These are phyloP conservation scores for Sclerotiophoma versabilis DNA, from an alignment of 2,329 filamentous ascomycete genomes.

Conservation along the genomic window DNA sequence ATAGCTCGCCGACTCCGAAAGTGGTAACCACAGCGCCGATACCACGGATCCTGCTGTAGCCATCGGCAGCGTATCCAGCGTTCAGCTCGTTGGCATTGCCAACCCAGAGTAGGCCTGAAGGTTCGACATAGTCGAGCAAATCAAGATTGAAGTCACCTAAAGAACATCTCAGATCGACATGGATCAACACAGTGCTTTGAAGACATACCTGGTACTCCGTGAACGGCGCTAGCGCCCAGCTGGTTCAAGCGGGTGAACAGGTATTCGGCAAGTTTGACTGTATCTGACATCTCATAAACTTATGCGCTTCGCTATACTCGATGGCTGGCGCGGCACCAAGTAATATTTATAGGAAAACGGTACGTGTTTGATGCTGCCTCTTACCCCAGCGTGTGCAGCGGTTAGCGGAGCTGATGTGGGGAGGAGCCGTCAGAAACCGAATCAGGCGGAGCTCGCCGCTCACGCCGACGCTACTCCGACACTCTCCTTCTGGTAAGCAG, in stretches of 20 bases:
- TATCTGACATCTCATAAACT: constrained; percentile 9
- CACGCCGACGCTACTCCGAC: too few relatives aligned
- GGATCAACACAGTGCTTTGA: not conserved
- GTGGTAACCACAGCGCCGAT: constrained; percentile 76
- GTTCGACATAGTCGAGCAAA: constrained; percentile 45
- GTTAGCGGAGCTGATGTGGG: too few relatives aligned
- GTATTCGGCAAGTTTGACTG: constrained; percentile 34
- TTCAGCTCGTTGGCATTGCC: constrained; percentile 65
- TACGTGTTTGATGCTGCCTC: too few relatives aligned
- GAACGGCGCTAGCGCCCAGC: constrained; percentile 49
- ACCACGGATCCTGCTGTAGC: constrained; percentile 61
- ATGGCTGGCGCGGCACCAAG: too few relatives aligned
- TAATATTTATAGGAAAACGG: too few relatives aligned
- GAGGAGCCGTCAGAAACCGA: too few relatives aligned
- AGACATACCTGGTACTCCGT: constrained; percentile 49
- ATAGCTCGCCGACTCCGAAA: constrained; percentile 74
- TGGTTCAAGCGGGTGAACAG: constrained; percentile 41
- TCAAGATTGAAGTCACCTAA: constrained; percentile 42
- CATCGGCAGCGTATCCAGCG: constrained; percentile 62
- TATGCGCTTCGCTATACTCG: too few relatives aligned
- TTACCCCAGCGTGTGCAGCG: too few relatives aligned
- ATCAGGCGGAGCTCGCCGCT: too few relatives aligned
- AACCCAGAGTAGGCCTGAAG: constrained; percentile 50
- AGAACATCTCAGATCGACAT: not conserved
- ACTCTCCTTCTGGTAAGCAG: too few relatives aligned